These are phyloP conservation scores for Cyclostephanos tholiformis DNA, from an alignment of 108 stramenopile genomes.

Conservation along the genomic window DNA sequence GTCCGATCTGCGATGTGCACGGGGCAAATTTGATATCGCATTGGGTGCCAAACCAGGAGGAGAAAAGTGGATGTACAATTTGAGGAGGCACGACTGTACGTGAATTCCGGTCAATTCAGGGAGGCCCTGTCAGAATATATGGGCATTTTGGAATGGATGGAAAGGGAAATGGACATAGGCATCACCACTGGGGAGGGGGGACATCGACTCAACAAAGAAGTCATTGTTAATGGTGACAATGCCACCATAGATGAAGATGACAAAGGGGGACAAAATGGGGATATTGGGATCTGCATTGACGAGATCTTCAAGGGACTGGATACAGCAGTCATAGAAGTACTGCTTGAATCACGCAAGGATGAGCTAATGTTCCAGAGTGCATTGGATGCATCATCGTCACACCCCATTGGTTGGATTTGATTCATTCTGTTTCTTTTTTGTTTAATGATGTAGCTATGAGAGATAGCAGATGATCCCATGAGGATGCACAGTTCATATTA, in stretches of 20 bases:
- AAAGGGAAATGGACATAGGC: constrained; percentile 28
- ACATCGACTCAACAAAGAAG: background rate
- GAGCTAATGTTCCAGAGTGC: constrained; percentile 26
- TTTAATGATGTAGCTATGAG: too few relatives aligned
- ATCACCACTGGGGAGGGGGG: background rate
- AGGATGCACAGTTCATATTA: too few relatives aligned
- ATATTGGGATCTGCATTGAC: background rate
- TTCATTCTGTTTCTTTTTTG: too few relatives aligned
- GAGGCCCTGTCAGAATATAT: constrained; percentile 43
- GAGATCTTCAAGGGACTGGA: constrained; percentile 39
- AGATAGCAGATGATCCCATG: too few relatives aligned
- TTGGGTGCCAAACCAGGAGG: background rate
- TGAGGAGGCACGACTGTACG: constrained; percentile 26
- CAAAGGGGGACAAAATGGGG: background rate
- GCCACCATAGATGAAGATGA: constrained; percentile 5
- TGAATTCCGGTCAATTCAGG: constrained; percentile 36
- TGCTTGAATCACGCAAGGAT: constrained; percentile 47
- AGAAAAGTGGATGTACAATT: constrained; percentile 16
- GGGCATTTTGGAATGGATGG: constrained; percentile 40
- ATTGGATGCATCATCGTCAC: too few relatives aligned
- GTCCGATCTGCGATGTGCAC: constrained; percentile 3
- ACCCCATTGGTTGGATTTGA: too few relatives aligned
- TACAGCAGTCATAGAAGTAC: constrained; percentile 43
- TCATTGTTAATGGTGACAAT: too few relatives aligned
- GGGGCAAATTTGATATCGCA: constrained; percentile 30